phyloP scores from a whole-genome alignment of 805 yeast genomes.

The Myxozyma neotropica region DNA sequence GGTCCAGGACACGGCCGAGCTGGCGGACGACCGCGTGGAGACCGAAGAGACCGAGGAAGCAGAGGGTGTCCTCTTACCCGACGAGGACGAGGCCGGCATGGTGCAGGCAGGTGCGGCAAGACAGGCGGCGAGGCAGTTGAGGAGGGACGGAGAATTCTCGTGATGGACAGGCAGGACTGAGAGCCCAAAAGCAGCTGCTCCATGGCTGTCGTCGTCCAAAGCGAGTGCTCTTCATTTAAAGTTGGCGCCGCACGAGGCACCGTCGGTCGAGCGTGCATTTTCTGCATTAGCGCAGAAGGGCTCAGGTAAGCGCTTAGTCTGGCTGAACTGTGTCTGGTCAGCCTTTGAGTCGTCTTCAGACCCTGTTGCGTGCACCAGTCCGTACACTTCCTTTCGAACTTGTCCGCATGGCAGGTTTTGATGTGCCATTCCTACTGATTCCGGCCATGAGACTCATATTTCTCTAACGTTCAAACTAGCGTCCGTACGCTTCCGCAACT shows the following conservation, averaged over 20 bases:
- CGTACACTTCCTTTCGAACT: no score
- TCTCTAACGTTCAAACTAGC: no score
- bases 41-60: conserved; percentile 8
- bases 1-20: no score
- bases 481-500: no score
- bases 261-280: conserved; percentile 12
- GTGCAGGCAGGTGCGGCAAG: neutral
- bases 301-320: neutral
- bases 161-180: neutral
- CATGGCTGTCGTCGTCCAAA: neutral
- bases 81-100: conserved; percentile 8
- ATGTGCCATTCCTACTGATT: no score
- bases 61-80: neutral
- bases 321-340: no score
- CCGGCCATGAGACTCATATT: no score
- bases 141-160: neutral
- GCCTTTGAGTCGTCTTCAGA: no score
- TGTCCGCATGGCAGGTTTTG: no score
- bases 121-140: neutral
- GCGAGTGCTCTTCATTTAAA: neutral
- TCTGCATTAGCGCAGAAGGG: neutral
- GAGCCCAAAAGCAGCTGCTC: neutral
- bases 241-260: conserved; percentile 33
- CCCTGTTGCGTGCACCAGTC: no score
- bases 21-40: conserved; percentile 6